These are phyloP conservation scores for Mollisia scopiformis DNA, from an alignment of 2,329 filamentous ascomycete species.

Conservation along the genomic window DNA sequence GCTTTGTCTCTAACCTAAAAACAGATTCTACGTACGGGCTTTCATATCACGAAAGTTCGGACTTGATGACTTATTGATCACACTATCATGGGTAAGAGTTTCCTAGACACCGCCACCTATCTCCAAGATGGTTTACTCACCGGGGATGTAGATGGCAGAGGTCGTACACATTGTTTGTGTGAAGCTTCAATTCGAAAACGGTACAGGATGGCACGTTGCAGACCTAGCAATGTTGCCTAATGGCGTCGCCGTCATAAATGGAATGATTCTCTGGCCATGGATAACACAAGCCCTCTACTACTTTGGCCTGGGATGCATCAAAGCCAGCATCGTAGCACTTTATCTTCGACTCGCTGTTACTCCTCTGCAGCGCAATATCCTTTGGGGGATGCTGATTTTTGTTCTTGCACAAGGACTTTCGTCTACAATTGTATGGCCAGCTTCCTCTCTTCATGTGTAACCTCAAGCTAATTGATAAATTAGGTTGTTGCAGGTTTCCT, in stretches of 20 bases:
- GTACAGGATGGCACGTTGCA: constrained; percentile 14
- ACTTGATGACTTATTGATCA: constrained; percentile 2
- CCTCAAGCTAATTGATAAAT: background rate
- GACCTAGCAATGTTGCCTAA: constrained; percentile 9
- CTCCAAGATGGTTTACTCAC: background rate
- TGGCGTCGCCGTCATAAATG: too few species aligned
- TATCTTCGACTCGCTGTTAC: constrained; percentile 14
- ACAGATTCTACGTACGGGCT: background rate
- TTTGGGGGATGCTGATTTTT: constrained; percentile 4
- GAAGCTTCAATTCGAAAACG: constrained; percentile 11
- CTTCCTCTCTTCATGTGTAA: background rate
- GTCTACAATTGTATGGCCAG: constrained; percentile 10
- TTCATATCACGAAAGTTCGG: background rate
- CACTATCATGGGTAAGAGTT: background rate
- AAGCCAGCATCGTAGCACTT: constrained; percentile 15
- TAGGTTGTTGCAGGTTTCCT: constrained; percentile 12
- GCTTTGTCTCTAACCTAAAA: background rate
- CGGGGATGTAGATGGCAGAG: background rate
- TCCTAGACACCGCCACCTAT: background rate
- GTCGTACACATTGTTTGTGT: constrained; percentile 4
- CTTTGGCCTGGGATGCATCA: constrained; percentile 15
- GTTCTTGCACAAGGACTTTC: constrained; percentile 8
- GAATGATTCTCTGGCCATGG: constrained; percentile 16
- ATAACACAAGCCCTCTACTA: constrained; percentile 19
- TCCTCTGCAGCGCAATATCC: constrained; percentile 10